A percentile compares a stretch with the other conserved stretches of the same genome.
These are phyloP conservation scores for Wickerhamiella domercqiae DNA, from an alignment of 805 yeast species.

Conservation along the genomic window DNA sequence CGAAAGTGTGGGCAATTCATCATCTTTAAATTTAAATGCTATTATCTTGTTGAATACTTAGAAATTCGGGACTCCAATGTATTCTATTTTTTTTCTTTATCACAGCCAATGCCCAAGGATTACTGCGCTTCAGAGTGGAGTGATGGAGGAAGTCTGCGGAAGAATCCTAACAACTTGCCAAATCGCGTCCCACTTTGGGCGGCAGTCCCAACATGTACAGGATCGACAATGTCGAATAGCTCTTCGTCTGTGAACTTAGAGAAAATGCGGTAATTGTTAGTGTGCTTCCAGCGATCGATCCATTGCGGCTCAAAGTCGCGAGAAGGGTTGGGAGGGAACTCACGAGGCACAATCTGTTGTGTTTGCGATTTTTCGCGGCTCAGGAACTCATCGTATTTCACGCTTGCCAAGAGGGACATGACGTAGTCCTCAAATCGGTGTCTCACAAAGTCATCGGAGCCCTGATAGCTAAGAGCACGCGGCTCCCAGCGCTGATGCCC, in stretches of 20 bases:
- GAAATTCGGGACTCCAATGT: too few relatives aligned
- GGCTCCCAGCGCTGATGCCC: slow-evolving; percentile 27
- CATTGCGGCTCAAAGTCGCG: slow-evolving; percentile 32
- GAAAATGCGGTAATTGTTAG: slow-evolving; percentile 42
- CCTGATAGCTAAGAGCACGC: slow-evolving; percentile 37
- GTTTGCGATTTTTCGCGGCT: slow-evolving; percentile 26
- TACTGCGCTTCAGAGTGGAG: neutral
- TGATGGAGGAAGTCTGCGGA: neutral
- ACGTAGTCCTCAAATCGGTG: slow-evolving; percentile 83
- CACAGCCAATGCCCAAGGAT: neutral
- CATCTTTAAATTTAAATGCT: neutral
- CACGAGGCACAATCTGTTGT: slow-evolving; percentile 19
- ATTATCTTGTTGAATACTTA: neutral
- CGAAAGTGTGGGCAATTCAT: slow-evolving; percentile 11
- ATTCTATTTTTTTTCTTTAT: neutral
- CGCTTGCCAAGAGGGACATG: slow-evolving; percentile 55
- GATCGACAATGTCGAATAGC: slow-evolving; percentile 45
- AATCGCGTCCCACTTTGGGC: neutral
- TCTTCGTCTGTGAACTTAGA: slow-evolving; percentile 49
- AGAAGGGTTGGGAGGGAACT: slow-evolving; percentile 25
- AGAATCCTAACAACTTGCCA: neutral
- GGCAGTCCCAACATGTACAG: slow-evolving; percentile 17
- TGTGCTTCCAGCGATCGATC: slow-evolving; percentile 37
- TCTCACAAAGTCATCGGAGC: slow-evolving; percentile 79
- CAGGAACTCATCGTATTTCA: slow-evolving; percentile 50